phyloP scores from a whole-genome alignment of 768 basidiomycete species.

The Suillus plorans region DNA sequence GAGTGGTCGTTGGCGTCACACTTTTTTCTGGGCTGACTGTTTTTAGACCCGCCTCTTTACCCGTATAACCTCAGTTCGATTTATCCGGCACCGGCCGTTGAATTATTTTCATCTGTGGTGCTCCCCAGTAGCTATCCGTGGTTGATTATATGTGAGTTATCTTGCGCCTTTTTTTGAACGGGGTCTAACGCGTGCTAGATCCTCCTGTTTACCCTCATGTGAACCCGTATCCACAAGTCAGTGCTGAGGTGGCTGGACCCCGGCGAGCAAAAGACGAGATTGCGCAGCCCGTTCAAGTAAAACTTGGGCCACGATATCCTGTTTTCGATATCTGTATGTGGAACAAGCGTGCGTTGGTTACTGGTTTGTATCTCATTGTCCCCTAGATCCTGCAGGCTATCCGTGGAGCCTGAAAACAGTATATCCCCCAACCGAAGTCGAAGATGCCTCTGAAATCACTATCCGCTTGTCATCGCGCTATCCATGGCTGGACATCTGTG shows the following conservation, averaged over 20 bases:
- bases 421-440: slow-evolving; percentile 19
- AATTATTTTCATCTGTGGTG: slow-evolving; percentile 10
- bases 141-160: slow-evolving; percentile 36
- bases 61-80: slow-evolving; percentile 37
- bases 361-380: slow-evolving; percentile 2
- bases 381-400: slow-evolving; percentile 23
- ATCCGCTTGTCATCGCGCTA: slow-evolving; percentile 14
- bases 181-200: slow-evolving; percentile 18
- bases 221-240: slow-evolving; percentile 14
- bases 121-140: slow-evolving; percentile 31
- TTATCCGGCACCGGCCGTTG: slow-evolving; percentile 27
- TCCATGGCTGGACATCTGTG: slow-evolving; percentile 26
- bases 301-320: slow-evolving; percentile 19
- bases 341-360: neutral
- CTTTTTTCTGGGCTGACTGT: slow-evolving; percentile 2
- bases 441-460: slow-evolving; percentile 1
- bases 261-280: slow-evolving; percentile 2
- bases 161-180: neutral
- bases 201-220: slow-evolving; percentile 22
- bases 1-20: slow-evolving; percentile 14
- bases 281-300: slow-evolving; percentile 10
- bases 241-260: slow-evolving; percentile 9
- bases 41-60: slow-evolving; percentile 40
- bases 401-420: slow-evolving; percentile 25
- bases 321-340: slow-evolving; percentile 36